These are phyloP conservation scores for Protostelium mycophagum DNA, from an alignment of 78 protist species.

Conservation along the genomic window DNA sequence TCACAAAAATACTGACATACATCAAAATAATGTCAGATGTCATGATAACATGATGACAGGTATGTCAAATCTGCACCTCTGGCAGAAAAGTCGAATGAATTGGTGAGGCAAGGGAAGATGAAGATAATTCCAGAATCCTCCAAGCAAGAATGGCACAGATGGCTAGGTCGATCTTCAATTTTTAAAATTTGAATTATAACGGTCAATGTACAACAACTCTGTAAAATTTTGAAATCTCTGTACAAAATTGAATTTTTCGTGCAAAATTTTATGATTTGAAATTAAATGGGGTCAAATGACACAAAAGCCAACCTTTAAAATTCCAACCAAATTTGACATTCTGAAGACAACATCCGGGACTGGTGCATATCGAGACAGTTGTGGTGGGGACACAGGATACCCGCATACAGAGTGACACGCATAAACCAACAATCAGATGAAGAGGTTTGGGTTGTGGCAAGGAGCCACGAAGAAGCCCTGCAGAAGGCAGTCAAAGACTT, in stretches of 20 bases:
- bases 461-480: conserved; percentile 22
- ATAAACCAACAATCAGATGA: background rate
- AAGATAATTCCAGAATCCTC: conserved; percentile 61
- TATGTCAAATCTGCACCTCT: conserved; percentile 60
- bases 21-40: no score
- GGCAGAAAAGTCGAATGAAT: conserved; percentile 37
- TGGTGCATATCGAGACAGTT: conserved; percentile 98
- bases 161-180: conserved; percentile 20
- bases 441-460: conserved; percentile 65
- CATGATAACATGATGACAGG: no score
- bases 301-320: no score
- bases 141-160: conserved; percentile 31
- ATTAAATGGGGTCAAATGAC: no score
- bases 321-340: no score
- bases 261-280: no score
- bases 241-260: no score
- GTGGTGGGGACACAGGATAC: conserved; percentile 99
- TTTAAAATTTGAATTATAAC: no score
- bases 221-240: no score
- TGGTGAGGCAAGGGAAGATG: conserved; percentile 55
- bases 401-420: conserved; percentile 82
- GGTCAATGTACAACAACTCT: no score
- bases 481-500: conserved; percentile 11
- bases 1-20: no score
- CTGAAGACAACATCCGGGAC: conserved; percentile 63